Conservation (phyloP, 768 basidiomycete genomes). For the Suillus luteus region DNA sequence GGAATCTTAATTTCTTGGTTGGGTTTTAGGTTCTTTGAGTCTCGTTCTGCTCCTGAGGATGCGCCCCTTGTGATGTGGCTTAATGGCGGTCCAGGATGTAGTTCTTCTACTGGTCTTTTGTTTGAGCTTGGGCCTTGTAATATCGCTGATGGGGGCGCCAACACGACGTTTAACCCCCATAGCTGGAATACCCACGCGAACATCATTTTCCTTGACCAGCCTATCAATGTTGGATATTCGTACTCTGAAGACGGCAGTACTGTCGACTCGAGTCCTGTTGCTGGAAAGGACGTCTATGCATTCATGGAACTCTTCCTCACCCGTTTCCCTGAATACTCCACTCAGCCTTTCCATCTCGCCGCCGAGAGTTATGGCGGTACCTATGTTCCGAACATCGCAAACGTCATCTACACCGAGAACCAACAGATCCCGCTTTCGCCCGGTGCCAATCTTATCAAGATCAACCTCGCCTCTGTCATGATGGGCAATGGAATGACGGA, state of each 20-base stretch:
- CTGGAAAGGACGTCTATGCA: constrained; percentile 88
- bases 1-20: not conserved
- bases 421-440: constrained; percentile 50
- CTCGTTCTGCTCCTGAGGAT: constrained; percentile 65
- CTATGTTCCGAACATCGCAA: constrained; percentile 86
- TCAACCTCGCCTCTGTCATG: constrained; percentile 83
- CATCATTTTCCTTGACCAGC: constrained; percentile 66
- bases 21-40: constrained; percentile 80
- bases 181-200: constrained; percentile 83
- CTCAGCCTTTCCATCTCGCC: constrained; percentile 73
- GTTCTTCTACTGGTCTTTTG: constrained; percentile 79
- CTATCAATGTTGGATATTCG: constrained; percentile 88
- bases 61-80: constrained; percentile 91
- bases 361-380: constrained; percentile 81
- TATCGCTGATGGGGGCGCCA: constrained; percentile 66
- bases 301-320: constrained; percentile 80
- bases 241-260: constrained; percentile 75
- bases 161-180: constrained; percentile 72
- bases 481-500: constrained; percentile 90
- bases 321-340: constrained; percentile 75
- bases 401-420: constrained; percentile 78
- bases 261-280: constrained; percentile 80
- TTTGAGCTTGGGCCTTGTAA: constrained; percentile 92
- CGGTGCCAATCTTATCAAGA: constrained; percentile 54
- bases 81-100: constrained; percentile 79